Evolutionary conservation across 257 asterid genomes (phyloP).

Genomic region (Capsicum rhomboideum): DNA sequence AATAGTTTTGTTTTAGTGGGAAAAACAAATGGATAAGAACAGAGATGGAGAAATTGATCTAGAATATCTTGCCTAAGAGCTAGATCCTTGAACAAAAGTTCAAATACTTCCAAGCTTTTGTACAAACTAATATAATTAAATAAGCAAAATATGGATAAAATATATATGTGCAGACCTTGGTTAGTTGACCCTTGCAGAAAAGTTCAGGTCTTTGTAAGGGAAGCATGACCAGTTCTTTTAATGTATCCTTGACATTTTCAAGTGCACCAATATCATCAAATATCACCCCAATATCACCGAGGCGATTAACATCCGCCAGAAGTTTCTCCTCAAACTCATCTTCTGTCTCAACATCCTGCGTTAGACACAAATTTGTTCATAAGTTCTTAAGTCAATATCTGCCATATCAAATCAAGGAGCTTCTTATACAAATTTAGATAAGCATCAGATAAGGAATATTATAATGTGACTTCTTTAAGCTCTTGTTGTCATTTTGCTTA

Average conservation of each 20-base stretch:
- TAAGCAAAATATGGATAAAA: background rate
- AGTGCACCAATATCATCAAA: slow-evolving; percentile 93
- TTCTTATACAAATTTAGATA: background rate
- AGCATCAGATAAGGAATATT: background rate
- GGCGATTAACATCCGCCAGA: slow-evolving; percentile 65
- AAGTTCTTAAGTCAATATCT: background rate
- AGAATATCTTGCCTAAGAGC: background rate
- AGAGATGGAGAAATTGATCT: background rate
- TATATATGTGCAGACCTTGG: slow-evolving; percentile 38
- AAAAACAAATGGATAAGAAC: background rate
- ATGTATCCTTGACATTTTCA: slow-evolving; percentile 77
- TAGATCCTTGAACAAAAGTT: background rate
- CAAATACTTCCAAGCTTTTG: background rate
- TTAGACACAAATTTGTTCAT: slow-evolving; percentile 7
- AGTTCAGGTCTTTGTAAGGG: slow-evolving; percentile 92
- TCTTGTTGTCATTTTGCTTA: slow-evolving; percentile 57
- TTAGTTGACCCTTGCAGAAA: slow-evolving; percentile 71
- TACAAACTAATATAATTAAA: background rate
- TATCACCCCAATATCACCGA: slow-evolving; percentile 77
- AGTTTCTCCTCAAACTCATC: slow-evolving; percentile 83
- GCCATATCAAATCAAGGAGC: background rate
- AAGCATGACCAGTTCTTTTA: slow-evolving; percentile 88
- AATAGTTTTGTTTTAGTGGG: background rate
- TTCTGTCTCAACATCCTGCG: slow-evolving; percentile 71
- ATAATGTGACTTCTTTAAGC: slow-evolving; percentile 52